Percentiles rank a stretch among this genome's conserved stretches.
Evolutionary conservation across 306 rosid species (phyloP).

Genomic region (Sindora glabra): DNA sequence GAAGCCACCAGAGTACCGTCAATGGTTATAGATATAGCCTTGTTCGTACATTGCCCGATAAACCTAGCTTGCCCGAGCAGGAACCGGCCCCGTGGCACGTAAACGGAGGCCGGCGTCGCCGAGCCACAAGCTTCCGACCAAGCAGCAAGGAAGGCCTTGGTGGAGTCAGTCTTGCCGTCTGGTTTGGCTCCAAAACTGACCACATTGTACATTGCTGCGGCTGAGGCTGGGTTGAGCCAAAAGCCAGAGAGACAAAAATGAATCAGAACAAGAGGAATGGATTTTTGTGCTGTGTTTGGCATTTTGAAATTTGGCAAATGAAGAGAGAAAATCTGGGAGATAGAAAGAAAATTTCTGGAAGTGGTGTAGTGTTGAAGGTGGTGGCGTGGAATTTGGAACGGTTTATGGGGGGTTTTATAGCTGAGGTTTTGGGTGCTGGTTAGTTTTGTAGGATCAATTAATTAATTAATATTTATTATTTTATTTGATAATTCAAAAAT

Average conservation of each 20-base stretch:
- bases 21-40: conserved; percentile 22
- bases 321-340: background rate
- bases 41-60: conserved; percentile 19
- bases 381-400: background rate
- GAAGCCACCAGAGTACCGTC: conserved; percentile 46
- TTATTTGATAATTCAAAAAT: too few relatives aligned
- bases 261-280: background rate
- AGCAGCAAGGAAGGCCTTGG: conserved; percentile 22
- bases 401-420: background rate
- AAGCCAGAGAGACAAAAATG: too few relatives aligned
- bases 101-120: background rate
- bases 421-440: background rate
- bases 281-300: background rate
- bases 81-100: conserved; percentile 32
- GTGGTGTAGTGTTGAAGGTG: background rate
- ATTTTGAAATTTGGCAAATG: background rate
- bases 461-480: too few relatives aligned
- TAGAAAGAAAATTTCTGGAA: background rate
- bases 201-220: conserved; percentile 18
- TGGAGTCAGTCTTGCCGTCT: conserved; percentile 27
- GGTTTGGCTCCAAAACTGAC: conserved; percentile 39
- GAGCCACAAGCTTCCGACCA: conserved; percentile 43
- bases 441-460: too few relatives aligned
- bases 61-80: conserved; percentile 4
- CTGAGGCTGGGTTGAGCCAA: background rate